Evolutionary conservation across 2,329 filamentous ascomycete genomes (phyloP).

Genomic region (Emericellopsis atlantica): DNA sequence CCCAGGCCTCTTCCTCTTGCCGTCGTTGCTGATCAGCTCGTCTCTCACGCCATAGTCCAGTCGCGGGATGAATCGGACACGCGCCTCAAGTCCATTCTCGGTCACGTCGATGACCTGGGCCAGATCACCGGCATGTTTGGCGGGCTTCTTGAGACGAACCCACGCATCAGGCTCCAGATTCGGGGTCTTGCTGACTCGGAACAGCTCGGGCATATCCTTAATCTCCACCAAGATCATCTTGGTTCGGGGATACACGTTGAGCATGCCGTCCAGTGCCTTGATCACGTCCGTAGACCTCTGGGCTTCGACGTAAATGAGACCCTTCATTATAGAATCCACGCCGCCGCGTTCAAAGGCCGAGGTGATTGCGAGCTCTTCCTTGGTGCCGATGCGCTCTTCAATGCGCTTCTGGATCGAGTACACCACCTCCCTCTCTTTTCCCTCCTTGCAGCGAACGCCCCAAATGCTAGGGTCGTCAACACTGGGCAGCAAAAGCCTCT

Average conservation of each 20-base stretch:
- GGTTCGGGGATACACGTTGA: conserved; percentile 79
- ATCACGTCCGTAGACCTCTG: conserved; percentile 77
- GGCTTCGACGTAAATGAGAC: conserved; percentile 92
- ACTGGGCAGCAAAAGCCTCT: conserved; percentile 76
- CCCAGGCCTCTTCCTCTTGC: conserved; percentile 63
- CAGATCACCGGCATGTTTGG: conserved; percentile 78
- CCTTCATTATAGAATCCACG: conserved; percentile 70
- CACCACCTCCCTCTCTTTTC: conserved; percentile 88
- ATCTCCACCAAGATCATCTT: conserved; percentile 85
- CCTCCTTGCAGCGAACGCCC: conserved; percentile 85
- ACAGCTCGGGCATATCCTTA: conserved; percentile 95
- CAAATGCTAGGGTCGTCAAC: conserved; percentile 95
- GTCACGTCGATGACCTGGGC: conserved; percentile 89
- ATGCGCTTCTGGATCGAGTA: conserved; percentile 81
- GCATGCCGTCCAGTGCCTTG: conserved; percentile 68
- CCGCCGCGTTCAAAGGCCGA: conserved; percentile 84
- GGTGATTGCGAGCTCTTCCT: conserved; percentile 73
- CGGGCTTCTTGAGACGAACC: conserved; percentile 71
- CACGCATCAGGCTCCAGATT: conserved; percentile 79
- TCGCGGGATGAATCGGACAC: conserved; percentile 77
- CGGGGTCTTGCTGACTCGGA: conserved; percentile 78
- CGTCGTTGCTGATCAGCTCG: conserved; percentile 44
- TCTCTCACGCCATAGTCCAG: conserved; percentile 86
- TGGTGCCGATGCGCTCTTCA: conserved; percentile 65
- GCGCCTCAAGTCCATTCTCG: conserved; percentile 80